Evolutionary conservation across 345 rosid species (phyloP), one percentile per base, ranked within the genome.

Genomic region (Hibiscus tridactylites): DNA sequence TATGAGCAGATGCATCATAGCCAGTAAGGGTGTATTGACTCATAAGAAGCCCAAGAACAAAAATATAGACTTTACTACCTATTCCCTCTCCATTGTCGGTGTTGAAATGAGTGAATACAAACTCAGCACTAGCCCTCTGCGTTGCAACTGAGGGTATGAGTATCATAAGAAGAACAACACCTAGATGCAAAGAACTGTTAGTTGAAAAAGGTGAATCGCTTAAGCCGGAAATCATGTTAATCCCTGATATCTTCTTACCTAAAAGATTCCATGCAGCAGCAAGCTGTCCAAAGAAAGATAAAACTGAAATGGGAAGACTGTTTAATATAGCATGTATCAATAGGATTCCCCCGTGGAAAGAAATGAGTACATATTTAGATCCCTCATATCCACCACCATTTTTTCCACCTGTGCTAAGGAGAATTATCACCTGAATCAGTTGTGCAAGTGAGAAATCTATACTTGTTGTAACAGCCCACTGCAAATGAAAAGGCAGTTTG

Each of bases 1-100:
- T 88, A 82, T 91, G 99, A 72, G 97, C 97, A 63, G 99, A 95
- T 1, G 97, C 97, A 82, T 95, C 97, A 63, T 91, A 91, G 16
- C 97, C 99, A 17, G 91, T 79, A 42, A 95, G 88, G 26, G 99
- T 95, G 68, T 95, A 91, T 79, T 95, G 97, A 78, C 93, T 91
- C 99, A 95, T 90, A 17, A 95, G 85, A 71, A 95, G 93, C 52
- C 99, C 99, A 29, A 91, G 79, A 68, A 89, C 89, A 71, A 95
- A 95, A 39, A 95, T 91, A 83, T 95, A 91, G 61, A 66, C 74
- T 74, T 85, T 87, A 72, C 77, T 88, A 68, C 72, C 65, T 60
- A 95, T 90, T 70, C 97, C 97, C 11, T 79, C 85, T 16, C 79
- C 92, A 54, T 95, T 91, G 37, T 90, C 97, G 21, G 97, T 83